Base-by-base conservation (phyloP, 2,329 filamentous ascomycete species). In the Albifimbria verrucaria region DNA sequence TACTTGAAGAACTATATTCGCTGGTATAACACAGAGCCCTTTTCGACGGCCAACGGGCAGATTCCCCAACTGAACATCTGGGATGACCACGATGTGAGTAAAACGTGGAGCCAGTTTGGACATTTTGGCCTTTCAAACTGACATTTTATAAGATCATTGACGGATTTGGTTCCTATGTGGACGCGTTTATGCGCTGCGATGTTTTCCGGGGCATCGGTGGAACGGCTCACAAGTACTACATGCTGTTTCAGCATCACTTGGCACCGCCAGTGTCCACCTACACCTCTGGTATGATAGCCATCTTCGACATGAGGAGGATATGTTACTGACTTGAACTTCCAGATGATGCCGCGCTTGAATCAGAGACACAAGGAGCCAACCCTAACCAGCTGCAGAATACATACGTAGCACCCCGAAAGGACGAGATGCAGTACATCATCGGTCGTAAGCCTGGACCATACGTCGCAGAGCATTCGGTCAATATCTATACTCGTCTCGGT, bases 21-120 rank as follows among this genome's bases (percentile, higher is more conserved):
- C 69, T 81, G 89, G 92, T 97, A 94, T 66, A 83, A 84, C 44
- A 89, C 82, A 54, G 90, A 92, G 26, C 82, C 95, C 1, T 99
- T 97, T 70, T 87, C 90, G 2, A 78, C 88, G 63, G 90, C 90
- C 28, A 95, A 92, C 61, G 88, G 89, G 2, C 92, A 97, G 68
- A 97, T 99, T 56, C 87, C 94, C 1, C 95, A 96, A 82, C 75
- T 99, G 59, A 99, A 97, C 65, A 90, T 99, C 44, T 99, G 93
- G 92, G 94, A 99, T 69, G 94, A 99, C 62, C 94, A 97, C 68
- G 90, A 94, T 66, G 67, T 82, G 75, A 80, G 73, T 81, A 77
- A n/a, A 39, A 39, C 12, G 12, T 4, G 32, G 11, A 15, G 12
- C 32, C 32, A 17, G 32, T 15, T 12, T 4, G 15, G 15, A 15